Conservation (phyloP, 2,329 filamentous ascomycete species). For the Claviceps sp. region DNA sequence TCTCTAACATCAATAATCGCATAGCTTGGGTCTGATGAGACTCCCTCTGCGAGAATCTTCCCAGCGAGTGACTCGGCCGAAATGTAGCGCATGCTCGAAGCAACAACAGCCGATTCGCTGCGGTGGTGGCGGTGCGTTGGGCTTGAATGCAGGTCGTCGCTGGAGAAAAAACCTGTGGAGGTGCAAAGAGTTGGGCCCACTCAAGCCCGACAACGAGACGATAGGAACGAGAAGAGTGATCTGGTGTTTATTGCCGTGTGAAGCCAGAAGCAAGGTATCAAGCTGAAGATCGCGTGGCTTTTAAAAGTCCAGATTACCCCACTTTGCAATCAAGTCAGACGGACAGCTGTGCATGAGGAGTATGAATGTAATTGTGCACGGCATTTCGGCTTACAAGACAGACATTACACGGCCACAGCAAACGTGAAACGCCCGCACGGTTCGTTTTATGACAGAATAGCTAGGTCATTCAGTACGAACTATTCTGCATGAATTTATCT, state of each 20-base stretch:
- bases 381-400: neutral
- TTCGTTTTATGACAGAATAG: neutral
- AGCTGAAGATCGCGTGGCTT: neutral
- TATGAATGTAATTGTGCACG: no score
- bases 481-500: neutral
- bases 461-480: no score
- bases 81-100: constrained; percentile 53
- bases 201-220: neutral
- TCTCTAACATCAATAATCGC: constrained; percentile 86
- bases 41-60: constrained; percentile 40
- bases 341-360: neutral
- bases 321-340: neutral
- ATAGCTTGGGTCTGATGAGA: constrained; percentile 31
- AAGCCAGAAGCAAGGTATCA: neutral
- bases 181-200: neutral
- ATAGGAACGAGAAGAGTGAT: neutral
- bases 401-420: neutral
- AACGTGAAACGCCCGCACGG: neutral
- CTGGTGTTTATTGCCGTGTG: neutral
- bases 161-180: neutral
- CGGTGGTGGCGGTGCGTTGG: neutral
- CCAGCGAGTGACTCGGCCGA: constrained; percentile 54
- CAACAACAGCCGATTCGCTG: constrained; percentile 42
- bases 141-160: neutral
- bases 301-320: neutral